A percentile compares a stretch with the other conserved stretches of the same genome.
These are phyloP conservation scores for Arctium lappa DNA, from an alignment of 129 eudicot genomes.

Conservation along the genomic window DNA sequence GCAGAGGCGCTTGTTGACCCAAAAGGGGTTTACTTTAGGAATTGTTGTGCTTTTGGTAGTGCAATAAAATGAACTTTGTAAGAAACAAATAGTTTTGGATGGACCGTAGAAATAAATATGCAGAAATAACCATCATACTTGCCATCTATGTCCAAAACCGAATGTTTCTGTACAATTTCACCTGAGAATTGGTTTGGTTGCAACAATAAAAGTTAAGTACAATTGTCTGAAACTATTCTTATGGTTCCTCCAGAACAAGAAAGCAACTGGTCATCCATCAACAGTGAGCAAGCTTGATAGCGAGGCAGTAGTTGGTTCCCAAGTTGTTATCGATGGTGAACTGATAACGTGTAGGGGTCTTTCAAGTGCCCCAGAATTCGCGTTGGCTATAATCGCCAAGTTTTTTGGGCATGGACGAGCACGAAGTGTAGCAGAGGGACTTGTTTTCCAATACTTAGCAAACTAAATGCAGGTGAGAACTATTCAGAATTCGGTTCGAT, in stretches of 20 bases:
- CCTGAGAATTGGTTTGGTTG: neutral
- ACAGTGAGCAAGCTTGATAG: constrained; percentile 32
- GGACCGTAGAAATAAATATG: neutral
- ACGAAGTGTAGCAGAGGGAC: constrained; percentile 95
- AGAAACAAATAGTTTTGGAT: neutral
- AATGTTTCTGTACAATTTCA: neutral
- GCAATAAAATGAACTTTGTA: neutral
- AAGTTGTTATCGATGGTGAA: constrained; percentile 75
- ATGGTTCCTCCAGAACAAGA: constrained; percentile 52
- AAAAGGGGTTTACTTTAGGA: neutral
- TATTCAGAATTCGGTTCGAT: neutral
- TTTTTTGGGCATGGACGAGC: constrained; percentile 87
- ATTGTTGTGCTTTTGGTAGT: neutral
- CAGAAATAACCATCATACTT: neutral
- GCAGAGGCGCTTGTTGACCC: neutral
- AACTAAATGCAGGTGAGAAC: constrained; percentile 17
- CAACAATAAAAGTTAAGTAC: neutral
- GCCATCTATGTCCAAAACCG: neutral
- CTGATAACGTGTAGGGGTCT: constrained; percentile 76
- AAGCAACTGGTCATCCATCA: constrained; percentile 52
- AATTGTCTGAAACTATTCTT: neutral
- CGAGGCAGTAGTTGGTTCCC: constrained; percentile 31
- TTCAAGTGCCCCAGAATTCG: constrained; percentile 55
- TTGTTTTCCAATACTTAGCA: constrained; percentile 68
- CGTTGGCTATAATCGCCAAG: constrained; percentile 80